phyloP scores from a whole-genome alignment of 768 basidiomycete species.

The Tephrocybe sp. region DNA sequence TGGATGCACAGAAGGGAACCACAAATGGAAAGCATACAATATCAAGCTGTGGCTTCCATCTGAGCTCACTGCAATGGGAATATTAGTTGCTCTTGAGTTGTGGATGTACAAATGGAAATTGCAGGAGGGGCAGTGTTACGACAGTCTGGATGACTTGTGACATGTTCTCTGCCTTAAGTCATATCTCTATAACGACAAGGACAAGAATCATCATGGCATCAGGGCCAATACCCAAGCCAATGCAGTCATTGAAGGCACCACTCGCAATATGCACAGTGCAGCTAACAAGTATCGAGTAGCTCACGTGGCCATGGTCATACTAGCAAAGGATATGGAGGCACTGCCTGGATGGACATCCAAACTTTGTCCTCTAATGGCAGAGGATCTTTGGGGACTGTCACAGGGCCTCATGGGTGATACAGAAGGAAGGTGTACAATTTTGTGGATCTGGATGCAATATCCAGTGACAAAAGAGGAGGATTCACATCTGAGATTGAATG shows the following conservation, averaged over 20 bases:
- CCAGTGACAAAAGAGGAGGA: too few relatives aligned
- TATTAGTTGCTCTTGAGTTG: neutral
- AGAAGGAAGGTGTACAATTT: neutral
- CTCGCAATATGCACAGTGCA: neutral
- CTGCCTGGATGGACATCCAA: neutral
- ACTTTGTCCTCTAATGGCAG: neutral
- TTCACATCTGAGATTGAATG: too few relatives aligned
- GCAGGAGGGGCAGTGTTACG: neutral
- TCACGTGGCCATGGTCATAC: neutral
- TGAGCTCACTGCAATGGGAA: neutral
- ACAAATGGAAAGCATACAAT: neutral
- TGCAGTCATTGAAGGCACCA: neutral
- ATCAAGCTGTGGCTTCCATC: neutral
- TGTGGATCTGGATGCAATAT: too few relatives aligned
- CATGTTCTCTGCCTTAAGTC: conserved; percentile 1
- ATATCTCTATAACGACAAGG: conserved; percentile 13
- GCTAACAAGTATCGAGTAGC: conserved; percentile 2
- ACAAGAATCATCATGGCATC: conserved; percentile 1
- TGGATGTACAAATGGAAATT: conserved; percentile 1
- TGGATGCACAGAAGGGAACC: neutral
- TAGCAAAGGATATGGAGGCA: neutral
- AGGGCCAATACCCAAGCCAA: neutral
- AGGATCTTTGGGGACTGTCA: neutral
- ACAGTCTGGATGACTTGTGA: conserved; percentile 1
- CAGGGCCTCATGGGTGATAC: conserved; percentile 1